Evolutionary conservation across 257 asterid genomes (phyloP).

Genomic region (Leptodermis oblonga): DNA sequence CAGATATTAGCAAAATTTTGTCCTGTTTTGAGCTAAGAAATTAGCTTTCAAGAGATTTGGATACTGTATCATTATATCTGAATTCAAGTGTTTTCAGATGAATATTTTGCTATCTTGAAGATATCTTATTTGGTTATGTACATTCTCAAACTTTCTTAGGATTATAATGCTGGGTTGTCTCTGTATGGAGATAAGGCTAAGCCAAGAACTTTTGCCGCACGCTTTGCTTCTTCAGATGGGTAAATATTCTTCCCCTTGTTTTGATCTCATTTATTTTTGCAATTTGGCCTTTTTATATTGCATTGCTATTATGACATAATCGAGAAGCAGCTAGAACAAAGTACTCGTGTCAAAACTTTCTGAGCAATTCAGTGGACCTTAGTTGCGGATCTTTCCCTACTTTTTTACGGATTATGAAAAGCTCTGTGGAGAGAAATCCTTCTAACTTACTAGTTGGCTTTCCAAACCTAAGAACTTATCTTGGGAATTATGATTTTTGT

Average conservation of each 20-base stretch:
- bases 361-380: background rate
- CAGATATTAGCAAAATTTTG: too few species aligned
- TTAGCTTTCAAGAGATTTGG: background rate
- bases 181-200: conserved; percentile 94
- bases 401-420: background rate
- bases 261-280: background rate
- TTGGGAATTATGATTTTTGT: background rate
- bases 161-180: conserved; percentile 73
- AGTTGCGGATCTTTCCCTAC: background rate
- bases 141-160: conserved; percentile 27
- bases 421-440: background rate
- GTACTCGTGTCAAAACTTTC: background rate
- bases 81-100: background rate
- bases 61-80: background rate
- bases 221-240: conserved; percentile 90
- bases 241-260: conserved; percentile 22
- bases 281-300: background rate
- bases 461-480: too few species aligned
- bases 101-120: background rate
- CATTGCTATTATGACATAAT: background rate
- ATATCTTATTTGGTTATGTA: background rate
- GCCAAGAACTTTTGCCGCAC: conserved; percentile 88
- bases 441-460: background rate
- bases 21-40: too few species aligned
- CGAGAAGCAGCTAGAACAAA: background rate